Evolutionary conservation across 257 asterid genomes (phyloP).

Genomic region (Solanum pinnatisectum): DNA sequence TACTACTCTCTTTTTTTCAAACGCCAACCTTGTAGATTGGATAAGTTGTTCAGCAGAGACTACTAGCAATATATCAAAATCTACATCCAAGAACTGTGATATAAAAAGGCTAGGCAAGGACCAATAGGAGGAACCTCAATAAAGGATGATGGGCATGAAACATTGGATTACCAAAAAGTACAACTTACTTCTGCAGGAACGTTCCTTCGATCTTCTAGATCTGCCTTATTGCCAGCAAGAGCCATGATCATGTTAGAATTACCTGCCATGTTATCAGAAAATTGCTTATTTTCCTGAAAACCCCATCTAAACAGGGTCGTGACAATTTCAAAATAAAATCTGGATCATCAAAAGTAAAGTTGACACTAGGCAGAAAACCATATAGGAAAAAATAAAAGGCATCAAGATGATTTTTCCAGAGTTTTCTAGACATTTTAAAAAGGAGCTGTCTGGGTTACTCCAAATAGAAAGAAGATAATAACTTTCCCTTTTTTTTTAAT

Average conservation of each 20-base stretch:
- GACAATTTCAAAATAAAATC: not conserved
- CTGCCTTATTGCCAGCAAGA: constrained; percentile 90
- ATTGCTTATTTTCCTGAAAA: not conserved
- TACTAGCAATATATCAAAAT: not conserved
- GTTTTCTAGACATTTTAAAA: not conserved
- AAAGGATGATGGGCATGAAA: not conserved
- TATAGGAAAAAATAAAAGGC: not conserved
- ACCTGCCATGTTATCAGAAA: constrained; percentile 27
- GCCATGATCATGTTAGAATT: constrained; percentile 89
- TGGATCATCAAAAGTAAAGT: not conserved
- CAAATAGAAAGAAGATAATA: not conserved
- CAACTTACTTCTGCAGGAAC: constrained; percentile 70
- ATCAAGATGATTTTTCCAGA: not conserved
- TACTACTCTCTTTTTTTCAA: not conserved
- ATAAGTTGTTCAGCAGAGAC: not conserved
- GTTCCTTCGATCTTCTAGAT: constrained; percentile 75
- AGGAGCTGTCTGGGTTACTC: not conserved
- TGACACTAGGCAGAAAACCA: not conserved
- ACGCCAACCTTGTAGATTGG: not conserved
- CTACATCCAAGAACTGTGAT: not conserved
- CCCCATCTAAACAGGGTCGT: not conserved
- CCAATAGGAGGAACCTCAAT: not conserved
- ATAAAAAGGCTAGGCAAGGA: not conserved
- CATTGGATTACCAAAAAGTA: not conserved
- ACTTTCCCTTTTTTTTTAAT: not conserved